Evolutionary conservation across 1,284 basidiomycete species (phyloP).

Genomic region (Fomes fomentarius): DNA sequence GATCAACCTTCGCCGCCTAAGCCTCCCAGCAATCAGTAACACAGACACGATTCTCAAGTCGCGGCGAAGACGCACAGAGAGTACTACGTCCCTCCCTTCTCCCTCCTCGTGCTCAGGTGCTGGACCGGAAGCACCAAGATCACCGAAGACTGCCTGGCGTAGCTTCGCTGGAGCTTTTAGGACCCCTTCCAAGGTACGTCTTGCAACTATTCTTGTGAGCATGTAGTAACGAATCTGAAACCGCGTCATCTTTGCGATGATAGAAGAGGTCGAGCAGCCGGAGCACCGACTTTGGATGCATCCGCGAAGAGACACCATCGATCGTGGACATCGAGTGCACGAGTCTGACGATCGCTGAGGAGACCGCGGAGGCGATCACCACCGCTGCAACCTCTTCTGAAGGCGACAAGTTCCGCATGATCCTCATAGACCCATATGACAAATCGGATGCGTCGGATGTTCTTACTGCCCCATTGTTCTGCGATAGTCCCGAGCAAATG

Average conservation of each 20-base stretch:
- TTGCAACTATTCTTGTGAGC: too few species aligned
- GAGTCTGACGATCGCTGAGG: too few species aligned
- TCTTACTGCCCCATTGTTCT: background rate
- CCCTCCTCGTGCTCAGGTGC: background rate
- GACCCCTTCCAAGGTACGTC: too few species aligned
- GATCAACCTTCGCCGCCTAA: conserved; percentile 1
- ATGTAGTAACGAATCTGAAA: too few species aligned
- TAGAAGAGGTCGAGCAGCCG: background rate
- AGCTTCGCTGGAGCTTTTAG: background rate
- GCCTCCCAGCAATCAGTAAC: background rate
- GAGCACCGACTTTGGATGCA: background rate
- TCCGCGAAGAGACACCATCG: background rate
- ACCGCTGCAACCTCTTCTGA: too few species aligned
- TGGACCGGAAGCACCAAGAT: background rate
- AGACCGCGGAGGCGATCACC: too few species aligned
- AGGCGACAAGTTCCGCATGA: too few species aligned
- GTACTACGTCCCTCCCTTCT: background rate
- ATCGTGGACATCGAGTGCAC: background rate
- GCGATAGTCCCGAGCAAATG: background rate
- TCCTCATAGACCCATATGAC: too few species aligned
- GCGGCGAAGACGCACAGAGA: conserved; percentile 4
- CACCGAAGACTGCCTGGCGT: background rate
- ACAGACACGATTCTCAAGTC: background rate
- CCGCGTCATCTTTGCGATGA: too few species aligned
- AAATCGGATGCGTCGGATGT: too few species aligned